These are phyloP conservation scores for Boletus rubropictus DNA, from an alignment of 768 basidiomycete genomes.

Conservation along the genomic window DNA sequence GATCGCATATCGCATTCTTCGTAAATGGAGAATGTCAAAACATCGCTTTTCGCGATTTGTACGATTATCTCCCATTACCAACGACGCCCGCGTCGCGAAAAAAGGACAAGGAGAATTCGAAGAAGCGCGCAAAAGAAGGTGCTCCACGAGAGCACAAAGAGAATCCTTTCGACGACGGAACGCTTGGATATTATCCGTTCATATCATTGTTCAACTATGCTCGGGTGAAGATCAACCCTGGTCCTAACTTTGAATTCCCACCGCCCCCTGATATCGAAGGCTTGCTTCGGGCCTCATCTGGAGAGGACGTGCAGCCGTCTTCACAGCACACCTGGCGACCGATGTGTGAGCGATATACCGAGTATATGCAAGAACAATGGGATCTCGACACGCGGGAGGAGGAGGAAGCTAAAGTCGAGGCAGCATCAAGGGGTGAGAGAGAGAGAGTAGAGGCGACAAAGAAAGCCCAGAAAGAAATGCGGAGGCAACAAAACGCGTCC, in stretches of 20 bases:
- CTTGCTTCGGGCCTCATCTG: constrained; percentile 38
- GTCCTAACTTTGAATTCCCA: constrained; percentile 77
- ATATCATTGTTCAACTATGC: constrained; percentile 91
- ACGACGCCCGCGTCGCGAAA: constrained; percentile 49
- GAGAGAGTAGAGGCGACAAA: constrained; percentile 35
- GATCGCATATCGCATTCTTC: constrained; percentile 82
- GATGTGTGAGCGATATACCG: constrained; percentile 75
- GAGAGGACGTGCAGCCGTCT: constrained; percentile 28
- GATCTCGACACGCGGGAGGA: constrained; percentile 74
- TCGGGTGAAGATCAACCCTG: constrained; percentile 77
- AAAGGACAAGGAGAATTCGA: constrained; percentile 53
- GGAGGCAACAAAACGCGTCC: constrained; percentile 48
- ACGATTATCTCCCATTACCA: constrained; percentile 82
- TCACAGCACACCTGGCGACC: constrained; percentile 62
- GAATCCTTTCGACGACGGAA: constrained; percentile 90
- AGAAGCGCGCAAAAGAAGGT: constrained; percentile 57
- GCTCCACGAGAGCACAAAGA: constrained; percentile 67
- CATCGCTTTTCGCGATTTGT: constrained; percentile 80
- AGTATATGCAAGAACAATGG: constrained; percentile 83
- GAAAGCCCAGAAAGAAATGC: constrained; percentile 43
- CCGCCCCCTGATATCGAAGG: constrained; percentile 77
- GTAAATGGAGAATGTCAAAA: constrained; percentile 85
- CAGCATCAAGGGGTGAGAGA: constrained; percentile 38
- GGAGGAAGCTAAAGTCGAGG: constrained; percentile 48
- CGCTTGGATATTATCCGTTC: constrained; percentile 92